These are phyloP conservation scores for Rosa hybrid DNA, from an alignment of 331 rosid genomes.

Conservation along the genomic window DNA sequence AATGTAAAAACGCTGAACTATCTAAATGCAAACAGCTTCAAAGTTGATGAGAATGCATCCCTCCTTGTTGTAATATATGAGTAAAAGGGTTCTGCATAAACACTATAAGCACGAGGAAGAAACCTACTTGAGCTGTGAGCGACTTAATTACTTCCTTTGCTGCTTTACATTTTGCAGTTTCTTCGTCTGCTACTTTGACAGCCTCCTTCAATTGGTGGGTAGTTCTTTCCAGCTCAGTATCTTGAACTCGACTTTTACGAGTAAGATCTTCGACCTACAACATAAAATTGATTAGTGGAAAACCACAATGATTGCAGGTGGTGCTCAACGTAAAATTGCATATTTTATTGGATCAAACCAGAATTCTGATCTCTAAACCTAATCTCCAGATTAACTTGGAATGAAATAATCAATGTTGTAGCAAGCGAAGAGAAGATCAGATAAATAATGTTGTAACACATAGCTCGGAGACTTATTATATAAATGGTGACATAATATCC, in stretches of 20 bases:
- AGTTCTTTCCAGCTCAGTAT: conserved; percentile 36
- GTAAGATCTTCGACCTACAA: conserved; percentile 43
- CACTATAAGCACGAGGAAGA: neutral
- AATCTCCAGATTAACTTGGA: neutral
- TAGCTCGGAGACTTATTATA: neutral
- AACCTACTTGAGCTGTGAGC: conserved; percentile 45
- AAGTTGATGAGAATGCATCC: conserved; percentile 1
- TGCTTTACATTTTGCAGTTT: conserved; percentile 39
- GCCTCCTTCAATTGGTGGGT: conserved; percentile 39
- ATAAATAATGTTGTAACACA: neutral
- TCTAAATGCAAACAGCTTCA: neutral
- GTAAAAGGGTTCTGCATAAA: neutral
- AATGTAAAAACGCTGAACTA: neutral
- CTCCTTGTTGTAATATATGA: neutral
- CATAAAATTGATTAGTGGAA: conserved; percentile 1
- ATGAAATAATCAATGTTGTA: neutral
- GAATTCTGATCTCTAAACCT: neutral
- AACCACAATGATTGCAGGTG: neutral
- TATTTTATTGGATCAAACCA: neutral
- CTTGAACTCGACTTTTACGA: conserved; percentile 31
- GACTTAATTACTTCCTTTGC: conserved; percentile 47
- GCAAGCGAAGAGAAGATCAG: neutral
- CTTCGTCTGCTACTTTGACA: conserved; percentile 33
- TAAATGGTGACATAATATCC: neutral
- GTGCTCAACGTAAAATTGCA: neutral